These are phyloP conservation scores for Anisodus acutangulus DNA, from an alignment of 257 asterid genomes.

Conservation along the genomic window DNA sequence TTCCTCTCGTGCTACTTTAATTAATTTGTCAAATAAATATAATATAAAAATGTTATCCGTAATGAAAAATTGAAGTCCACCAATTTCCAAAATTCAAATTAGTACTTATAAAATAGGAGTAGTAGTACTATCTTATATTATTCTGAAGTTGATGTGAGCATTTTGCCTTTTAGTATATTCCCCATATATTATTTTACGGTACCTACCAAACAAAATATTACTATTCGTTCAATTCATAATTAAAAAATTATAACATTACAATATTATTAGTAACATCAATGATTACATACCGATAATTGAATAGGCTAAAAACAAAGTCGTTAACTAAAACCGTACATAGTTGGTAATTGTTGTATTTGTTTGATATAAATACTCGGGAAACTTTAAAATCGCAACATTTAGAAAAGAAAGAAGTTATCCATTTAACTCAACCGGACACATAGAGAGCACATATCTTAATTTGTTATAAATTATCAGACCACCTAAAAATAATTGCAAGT, in stretches of 20 bases:
- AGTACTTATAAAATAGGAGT: background rate
- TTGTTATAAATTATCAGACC: no score
- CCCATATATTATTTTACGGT: background rate
- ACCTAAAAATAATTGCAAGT: background rate
- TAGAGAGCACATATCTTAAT: no score
- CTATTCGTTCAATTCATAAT: background rate
- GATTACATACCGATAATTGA: background rate
- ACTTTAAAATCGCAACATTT: no score
- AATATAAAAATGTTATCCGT: background rate
- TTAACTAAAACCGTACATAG: background rate
- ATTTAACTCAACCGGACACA: no score
- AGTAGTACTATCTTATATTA: background rate
- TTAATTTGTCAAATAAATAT: background rate
- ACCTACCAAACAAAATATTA: background rate
- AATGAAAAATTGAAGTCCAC: background rate
- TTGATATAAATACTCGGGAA: no score
- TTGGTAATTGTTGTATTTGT: no score
- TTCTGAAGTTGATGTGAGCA: slow-evolving; percentile 3
- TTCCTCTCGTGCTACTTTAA: background rate
- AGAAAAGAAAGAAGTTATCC: no score
- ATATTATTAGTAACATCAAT: background rate
- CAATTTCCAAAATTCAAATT: background rate
- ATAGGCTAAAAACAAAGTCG: background rate
- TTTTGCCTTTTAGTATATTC: background rate
- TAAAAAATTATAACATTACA: background rate